Evolutionary conservation across 1,284 basidiomycete genomes (phyloP), one percentile per base, ranked within the genome.

Genomic region (Pulveroboletus sp.): DNA sequence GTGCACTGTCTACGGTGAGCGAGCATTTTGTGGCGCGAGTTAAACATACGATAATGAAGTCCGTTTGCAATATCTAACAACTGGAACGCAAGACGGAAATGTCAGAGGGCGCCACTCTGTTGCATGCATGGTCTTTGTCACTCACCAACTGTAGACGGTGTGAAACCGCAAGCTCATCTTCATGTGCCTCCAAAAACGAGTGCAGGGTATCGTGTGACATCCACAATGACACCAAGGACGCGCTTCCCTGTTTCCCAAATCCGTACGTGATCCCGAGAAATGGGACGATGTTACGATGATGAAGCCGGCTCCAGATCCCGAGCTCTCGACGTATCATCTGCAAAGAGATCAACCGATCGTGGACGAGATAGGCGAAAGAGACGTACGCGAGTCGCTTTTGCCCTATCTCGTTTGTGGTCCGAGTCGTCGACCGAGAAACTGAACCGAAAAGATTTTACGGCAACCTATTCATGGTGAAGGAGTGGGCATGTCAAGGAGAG

Each of bases 211-310:
- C 51, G 5, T 60, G n/a, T 0, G 62, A 52, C 60, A 67, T 67
- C 62, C 65, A 64, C 15, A 20, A 9, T 1, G 62, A 64, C 10
- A 65, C 62, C 39, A 65, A 52, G 18, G 65, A 54, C 4, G 43
- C 22, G 18, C 43, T 26, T n/a, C 50, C 50, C 17, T 44, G 38
- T 29, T 25, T 58, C 17, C 62, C 64, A 12, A 64, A 64, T 7
- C 62, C 54, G 6, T 59, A 28, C 2, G 31, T 36, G 10, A 59
- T 47, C 3, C 61, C 62, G n/a, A n/a, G n/a, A n/a, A n/a, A n/a
- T n/a, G n/a, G n/a, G n/a, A n/a, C n/a, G n/a, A n/a, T n/a, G n/a
- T 62, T 64, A 6, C 18, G 38, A 33, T 63, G 62, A 11, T 9
- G 20, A 17, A 63, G 55, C 31, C 50, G 35, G 10, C 40, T 61